Evolutionary conservation across 2,329 filamentous ascomycete species (phyloP).

Genomic region (Sclerotinia subarctica): DNA sequence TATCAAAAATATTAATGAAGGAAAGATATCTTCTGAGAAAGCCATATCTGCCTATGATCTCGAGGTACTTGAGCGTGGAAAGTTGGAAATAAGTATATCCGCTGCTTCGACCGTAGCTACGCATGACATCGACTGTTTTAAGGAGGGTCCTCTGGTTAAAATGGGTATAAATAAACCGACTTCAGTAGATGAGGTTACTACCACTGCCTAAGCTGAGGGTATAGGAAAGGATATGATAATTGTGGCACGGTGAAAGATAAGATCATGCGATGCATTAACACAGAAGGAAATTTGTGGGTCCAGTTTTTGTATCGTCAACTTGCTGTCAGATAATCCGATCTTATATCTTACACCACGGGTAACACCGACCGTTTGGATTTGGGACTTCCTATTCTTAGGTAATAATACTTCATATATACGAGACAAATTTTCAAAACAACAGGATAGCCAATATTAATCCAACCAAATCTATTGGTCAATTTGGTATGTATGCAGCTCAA

Average conservation of each 20-base stretch:
- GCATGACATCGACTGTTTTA: slow-evolving; percentile 7
- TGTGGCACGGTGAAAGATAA: not conserved
- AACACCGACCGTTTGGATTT: too few relatives aligned
- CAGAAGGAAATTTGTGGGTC: too few relatives aligned
- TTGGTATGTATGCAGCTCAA: not conserved
- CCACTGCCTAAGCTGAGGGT: not conserved
- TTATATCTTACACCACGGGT: too few relatives aligned
- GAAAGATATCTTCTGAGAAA: not conserved
- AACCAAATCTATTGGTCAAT: too few relatives aligned
- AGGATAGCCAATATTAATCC: not conserved
- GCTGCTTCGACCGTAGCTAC: not conserved
- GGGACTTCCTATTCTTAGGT: too few relatives aligned
- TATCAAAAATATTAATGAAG: slow-evolving; percentile 6
- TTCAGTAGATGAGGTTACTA: not conserved
- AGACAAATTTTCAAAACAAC: not conserved
- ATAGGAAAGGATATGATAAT: not conserved
- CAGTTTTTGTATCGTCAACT: too few relatives aligned
- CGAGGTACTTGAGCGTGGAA: slow-evolving; percentile 8
- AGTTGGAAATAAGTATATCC: slow-evolving; percentile 2
- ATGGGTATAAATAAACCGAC: not conserved
- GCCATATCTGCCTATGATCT: slow-evolving; percentile 6
- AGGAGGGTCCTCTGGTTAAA: slow-evolving; percentile 3
- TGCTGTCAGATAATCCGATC: too few relatives aligned
- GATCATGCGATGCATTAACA: too few relatives aligned
- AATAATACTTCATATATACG: not conserved